Base-by-base conservation (phyloP, 768 basidiomycete genomes). In the Cyathus striatus region DNA sequence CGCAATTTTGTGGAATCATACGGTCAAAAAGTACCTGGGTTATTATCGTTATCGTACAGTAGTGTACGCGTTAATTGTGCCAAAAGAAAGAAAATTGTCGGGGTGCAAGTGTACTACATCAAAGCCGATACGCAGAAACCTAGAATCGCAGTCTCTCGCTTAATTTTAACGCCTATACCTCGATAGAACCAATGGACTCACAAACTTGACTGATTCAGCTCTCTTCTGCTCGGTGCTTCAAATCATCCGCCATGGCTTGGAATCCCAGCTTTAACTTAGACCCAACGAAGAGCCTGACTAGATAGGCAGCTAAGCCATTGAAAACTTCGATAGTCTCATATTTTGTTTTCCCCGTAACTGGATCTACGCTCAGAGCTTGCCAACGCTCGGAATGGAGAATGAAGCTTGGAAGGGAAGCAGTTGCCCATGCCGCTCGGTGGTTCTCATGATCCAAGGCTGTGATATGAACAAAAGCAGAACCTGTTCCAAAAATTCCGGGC, bases 281-380 rank as follows among this genome's bases (percentile, higher is more conserved):
- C 12, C 68, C 60, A 12, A 78, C 52, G 41, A 75, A 66, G 30
- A 65, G 60, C 49, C 64, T 68, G 41, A 84, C 59, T 7, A 78
- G 1, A 50, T 82, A 79, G 26, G 81, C 82, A 9, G 76, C 42
- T 2, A 73, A 14, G 0, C 83, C 83, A 14, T 59, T 58, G 40
- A 85, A 86, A 22, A 77, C 78, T 53, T 83, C 81, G 6, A 70
- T 59, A 4, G 74, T 77, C 58, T 86, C 82, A 48, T 88, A 88
- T 38, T 68, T 71, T 22, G 82, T 84, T 49, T 65, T 63, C 50
- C 75, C 72, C 26, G 72, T 77, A 1, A 64, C 68, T 30, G 68
- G 74, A 24, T 59, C 62, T 6, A 71, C 64, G 23, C 64, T 73
- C 41, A 88, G 56, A 44, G 65, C 66, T 58, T 88, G 85, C 83